Evolutionary conservation across 2,329 filamentous ascomycete genomes (phyloP).

Genomic region (Neurospora sp.): DNA sequence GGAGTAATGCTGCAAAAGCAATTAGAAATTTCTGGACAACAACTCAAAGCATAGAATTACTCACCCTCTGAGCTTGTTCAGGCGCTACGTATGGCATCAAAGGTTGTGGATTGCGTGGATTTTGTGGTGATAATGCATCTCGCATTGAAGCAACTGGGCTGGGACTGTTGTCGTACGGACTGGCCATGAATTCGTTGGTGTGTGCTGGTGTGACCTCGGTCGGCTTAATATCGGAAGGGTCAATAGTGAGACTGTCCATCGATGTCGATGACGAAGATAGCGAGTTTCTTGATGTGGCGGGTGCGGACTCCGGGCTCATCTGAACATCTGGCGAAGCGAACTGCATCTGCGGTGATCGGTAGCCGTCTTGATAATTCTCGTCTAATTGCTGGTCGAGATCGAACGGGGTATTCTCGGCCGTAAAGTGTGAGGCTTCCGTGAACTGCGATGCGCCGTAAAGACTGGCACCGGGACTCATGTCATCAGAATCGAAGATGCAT

Average conservation of each 20-base stretch:
- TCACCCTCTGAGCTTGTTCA: not conserved
- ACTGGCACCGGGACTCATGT: conserved; percentile 10
- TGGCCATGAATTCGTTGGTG: not conserved
- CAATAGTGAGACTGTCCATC: conserved; percentile 13
- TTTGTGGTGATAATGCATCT: not conserved
- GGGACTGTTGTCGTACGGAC: not conserved
- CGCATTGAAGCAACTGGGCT: not conserved
- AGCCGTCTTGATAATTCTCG: not conserved
- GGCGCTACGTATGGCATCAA: not conserved
- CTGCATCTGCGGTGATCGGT: conserved; percentile 11
- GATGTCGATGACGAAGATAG: conserved; percentile 35
- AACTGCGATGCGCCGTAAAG: not conserved
- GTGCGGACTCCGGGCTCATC: conserved; percentile 13
- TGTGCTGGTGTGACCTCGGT: not conserved
- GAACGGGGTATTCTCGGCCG: not conserved
- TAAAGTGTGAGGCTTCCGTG: conserved; percentile 1
- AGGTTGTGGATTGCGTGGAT: not conserved
- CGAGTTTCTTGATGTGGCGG: conserved; percentile 16
- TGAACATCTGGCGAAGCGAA: conserved; percentile 6
- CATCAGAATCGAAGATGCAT: conserved; percentile 14
- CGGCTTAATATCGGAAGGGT: not conserved
- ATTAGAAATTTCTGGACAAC: not conserved
- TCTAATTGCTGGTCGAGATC: not conserved
- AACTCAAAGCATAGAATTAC: not conserved
- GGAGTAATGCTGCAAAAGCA: not conserved